Evolutionary conservation across 202 grass and related monocot genomes (phyloP).

Genomic region (Panicum virgatum): DNA sequence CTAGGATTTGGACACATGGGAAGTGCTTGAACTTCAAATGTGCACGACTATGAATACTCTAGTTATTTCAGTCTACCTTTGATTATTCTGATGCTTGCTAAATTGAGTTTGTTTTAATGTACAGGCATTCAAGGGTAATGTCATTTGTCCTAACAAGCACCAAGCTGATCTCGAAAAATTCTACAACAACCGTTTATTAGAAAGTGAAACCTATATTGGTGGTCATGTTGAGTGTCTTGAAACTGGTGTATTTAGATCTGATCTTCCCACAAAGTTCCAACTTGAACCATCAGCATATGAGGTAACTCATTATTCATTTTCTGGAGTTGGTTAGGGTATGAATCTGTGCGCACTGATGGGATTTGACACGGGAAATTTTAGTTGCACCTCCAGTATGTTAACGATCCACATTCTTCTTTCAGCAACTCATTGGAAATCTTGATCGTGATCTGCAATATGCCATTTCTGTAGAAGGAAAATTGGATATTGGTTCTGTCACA

Average conservation of each 20-base stretch:
- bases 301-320: slow-evolving; percentile 45
- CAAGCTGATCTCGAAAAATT: slow-evolving; percentile 90
- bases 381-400: slow-evolving; percentile 29
- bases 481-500: slow-evolving; percentile 77
- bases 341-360: slow-evolving; percentile 24
- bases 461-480: slow-evolving; percentile 91
- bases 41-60: not conserved
- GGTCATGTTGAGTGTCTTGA: slow-evolving; percentile 99
- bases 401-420: slow-evolving; percentile 51
- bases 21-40: slow-evolving; percentile 9
- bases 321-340: slow-evolving; percentile 19
- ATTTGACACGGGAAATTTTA: slow-evolving; percentile 6
- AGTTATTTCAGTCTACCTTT: not conserved
- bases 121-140: slow-evolving; percentile 88
- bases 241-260: slow-evolving; percentile 99
- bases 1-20: slow-evolving; percentile 5
- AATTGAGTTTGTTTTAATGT: slow-evolving; percentile 46
- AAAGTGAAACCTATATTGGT: slow-evolving; percentile 98
- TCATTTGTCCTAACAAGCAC: slow-evolving; percentile 99
- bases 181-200: slow-evolving; percentile 84
- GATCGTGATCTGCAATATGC: slow-evolving; percentile 97
- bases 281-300: slow-evolving; percentile 81
- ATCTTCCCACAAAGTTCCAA: slow-evolving; percentile 97
- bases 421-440: slow-evolving; percentile 94
- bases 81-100: slow-evolving; percentile 37